These are phyloP conservation scores for Dothiorella sarmentorum DNA, from an alignment of 2,329 filamentous ascomycete genomes.

Conservation along the genomic window DNA sequence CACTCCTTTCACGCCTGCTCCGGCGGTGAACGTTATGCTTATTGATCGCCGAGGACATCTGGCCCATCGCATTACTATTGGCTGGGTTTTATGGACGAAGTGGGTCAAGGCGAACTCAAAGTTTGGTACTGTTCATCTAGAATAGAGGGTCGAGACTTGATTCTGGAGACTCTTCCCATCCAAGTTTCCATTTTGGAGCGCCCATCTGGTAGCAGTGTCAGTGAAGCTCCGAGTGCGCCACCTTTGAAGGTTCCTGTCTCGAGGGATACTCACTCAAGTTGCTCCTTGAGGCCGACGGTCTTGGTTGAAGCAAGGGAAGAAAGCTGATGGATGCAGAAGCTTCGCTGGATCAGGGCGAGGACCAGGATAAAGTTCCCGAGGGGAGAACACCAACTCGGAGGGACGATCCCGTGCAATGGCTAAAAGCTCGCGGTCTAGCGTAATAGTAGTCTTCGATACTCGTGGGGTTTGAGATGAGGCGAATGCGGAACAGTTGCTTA, in stretches of 20 bases:
- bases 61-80: not conserved
- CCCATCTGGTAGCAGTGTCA: not conserved
- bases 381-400: no score
- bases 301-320: constrained; percentile 25
- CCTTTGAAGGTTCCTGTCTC: no score
- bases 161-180: constrained; percentile 36
- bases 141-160: constrained; percentile 36
- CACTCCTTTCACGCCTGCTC: not conserved
- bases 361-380: constrained; percentile 33
- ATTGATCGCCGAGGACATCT: not conserved
- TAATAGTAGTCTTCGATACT: no score
- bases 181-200: constrained; percentile 35
- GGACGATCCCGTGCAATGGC: no score
- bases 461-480: no score
- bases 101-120: not conserved
- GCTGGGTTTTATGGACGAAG: not conserved
- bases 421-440: no score
- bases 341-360: constrained; percentile 30
- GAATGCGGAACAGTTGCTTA: no score
- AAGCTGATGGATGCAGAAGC: constrained; percentile 29
- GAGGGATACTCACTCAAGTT: constrained; percentile 25
- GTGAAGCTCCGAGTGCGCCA: no score
- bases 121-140: no score
- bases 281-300: constrained; percentile 24
- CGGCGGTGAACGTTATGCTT: not conserved